Evolutionary conservation across 305 asterid species (phyloP).

Genomic region (Fraxinus baroniana): DNA sequence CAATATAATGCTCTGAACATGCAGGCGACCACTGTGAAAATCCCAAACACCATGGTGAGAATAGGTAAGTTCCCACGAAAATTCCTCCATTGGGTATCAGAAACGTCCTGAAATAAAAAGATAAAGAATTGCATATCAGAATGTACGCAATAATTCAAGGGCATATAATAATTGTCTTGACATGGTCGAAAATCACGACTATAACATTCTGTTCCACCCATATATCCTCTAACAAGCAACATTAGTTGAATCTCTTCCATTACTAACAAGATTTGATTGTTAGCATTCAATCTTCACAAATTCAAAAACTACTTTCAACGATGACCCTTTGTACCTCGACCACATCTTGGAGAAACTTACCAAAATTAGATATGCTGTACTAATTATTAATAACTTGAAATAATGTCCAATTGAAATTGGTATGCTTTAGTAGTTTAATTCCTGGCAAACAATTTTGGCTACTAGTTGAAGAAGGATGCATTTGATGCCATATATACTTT

Average conservation of each 20-base stretch:
- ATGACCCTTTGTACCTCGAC: too few species aligned
- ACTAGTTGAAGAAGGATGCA: too few species aligned
- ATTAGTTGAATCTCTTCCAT: not conserved
- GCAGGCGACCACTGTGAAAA: slow-evolving; percentile 69
- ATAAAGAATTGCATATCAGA: slow-evolving; percentile 17
- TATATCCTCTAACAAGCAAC: slow-evolving; percentile 7
- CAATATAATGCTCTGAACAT: slow-evolving; percentile 43
- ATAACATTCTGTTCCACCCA: not conserved
- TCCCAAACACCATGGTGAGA: slow-evolving; percentile 62
- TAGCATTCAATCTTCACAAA: too few species aligned
- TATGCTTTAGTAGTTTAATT: too few species aligned
- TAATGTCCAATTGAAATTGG: too few species aligned
- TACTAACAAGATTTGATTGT: too few species aligned
- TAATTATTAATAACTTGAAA: too few species aligned
- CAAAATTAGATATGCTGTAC: too few species aligned
- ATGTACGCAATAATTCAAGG: slow-evolving; percentile 15
- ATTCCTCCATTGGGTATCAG: slow-evolving; percentile 97
- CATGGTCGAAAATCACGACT: not conserved
- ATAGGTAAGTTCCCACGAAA: slow-evolving; percentile 79
- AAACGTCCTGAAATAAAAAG: slow-evolving; percentile 55
- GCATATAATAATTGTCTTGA: not conserved
- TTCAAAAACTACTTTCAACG: too few species aligned
- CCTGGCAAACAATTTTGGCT: too few species aligned
- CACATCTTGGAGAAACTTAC: too few species aligned
- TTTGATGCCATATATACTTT: too few species aligned